Percentiles rank a stretch among this genome's conserved stretches.
These are phyloP conservation scores for Polysphondylium violaceum DNA, from an alignment of 78 protist genomes.

Conservation along the genomic window DNA sequence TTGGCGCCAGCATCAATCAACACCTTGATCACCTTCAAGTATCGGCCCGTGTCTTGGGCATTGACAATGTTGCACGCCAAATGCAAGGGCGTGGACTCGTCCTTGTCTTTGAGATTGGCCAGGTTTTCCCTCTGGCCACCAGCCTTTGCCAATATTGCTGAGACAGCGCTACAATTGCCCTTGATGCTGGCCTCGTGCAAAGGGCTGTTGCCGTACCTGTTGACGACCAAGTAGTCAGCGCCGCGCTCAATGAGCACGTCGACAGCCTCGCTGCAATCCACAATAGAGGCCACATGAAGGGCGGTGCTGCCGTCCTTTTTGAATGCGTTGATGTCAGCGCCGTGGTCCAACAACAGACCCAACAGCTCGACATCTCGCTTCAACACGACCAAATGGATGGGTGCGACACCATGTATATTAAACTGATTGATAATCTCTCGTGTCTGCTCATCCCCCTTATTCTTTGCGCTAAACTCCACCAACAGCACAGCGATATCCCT, in stretches of 20 bases:
- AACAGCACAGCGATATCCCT: constrained; percentile 1
- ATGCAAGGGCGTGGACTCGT: constrained; percentile 64
- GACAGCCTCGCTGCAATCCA: not conserved
- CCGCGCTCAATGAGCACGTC: constrained; percentile 6
- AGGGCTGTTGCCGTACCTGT: constrained; percentile 51
- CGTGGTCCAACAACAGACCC: constrained; percentile 7
- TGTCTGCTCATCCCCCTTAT: not conserved
- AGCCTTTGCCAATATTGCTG: too few species aligned
- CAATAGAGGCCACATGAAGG: constrained; percentile 37
- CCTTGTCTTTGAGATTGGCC: constrained; percentile 37
- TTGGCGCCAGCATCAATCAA: constrained; percentile 30
- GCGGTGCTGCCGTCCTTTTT: constrained; percentile 70
- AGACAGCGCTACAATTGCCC: constrained; percentile 4
- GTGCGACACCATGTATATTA: constrained; percentile 49
- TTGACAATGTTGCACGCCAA: constrained; percentile 32
- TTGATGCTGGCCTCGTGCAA: constrained; percentile 80
- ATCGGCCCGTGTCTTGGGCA: not conserved
- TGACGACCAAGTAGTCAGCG: not conserved
- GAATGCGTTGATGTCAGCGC: constrained; percentile 37
- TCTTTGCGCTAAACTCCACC: not conserved
- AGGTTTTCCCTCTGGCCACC: too few species aligned
- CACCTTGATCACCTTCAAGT: not conserved
- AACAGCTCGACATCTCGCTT: not conserved
- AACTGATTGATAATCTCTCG: constrained; percentile 8
- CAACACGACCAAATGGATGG: constrained; percentile 31